These are phyloP conservation scores for Hypoxylon sp. DNA, from an alignment of 2,329 filamentous ascomycete species.

Conservation along the genomic window DNA sequence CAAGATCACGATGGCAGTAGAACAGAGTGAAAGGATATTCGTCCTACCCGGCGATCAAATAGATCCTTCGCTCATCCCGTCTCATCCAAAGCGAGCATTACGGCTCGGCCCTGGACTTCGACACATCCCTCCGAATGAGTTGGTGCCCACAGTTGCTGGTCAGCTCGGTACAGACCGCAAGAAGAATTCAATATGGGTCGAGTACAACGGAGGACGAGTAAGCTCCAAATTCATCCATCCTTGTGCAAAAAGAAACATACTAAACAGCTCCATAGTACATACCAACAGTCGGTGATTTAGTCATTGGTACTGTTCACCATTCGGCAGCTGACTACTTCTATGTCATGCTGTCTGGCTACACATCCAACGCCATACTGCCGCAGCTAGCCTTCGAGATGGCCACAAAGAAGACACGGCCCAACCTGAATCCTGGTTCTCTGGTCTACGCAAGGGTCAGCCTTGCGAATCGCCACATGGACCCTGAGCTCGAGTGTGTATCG, in stretches of 20 bases:
- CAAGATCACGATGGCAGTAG: constrained; percentile 63
- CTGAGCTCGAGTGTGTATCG: constrained; percentile 92
- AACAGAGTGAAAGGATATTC: constrained; percentile 66
- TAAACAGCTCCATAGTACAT: constrained; percentile 74
- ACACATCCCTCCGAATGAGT: constrained; percentile 82
- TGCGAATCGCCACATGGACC: constrained; percentile 85
- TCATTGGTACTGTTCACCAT: constrained; percentile 88
- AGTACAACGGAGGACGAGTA: constrained; percentile 79
- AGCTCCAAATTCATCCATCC: constrained; percentile 47
- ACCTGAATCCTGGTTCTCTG: constrained; percentile 80
- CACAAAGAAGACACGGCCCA: constrained; percentile 90
- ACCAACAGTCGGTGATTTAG: constrained; percentile 84
- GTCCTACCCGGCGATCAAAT: constrained; percentile 88
- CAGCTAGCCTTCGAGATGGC: constrained; percentile 95
- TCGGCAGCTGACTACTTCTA: constrained; percentile 83
- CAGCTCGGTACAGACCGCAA: constrained; percentile 76
- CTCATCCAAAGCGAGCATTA: constrained; percentile 77
- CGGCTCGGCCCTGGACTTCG: constrained; percentile 88
- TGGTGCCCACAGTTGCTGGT: constrained; percentile 78
- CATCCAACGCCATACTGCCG: constrained; percentile 77
- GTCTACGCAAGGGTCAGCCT: constrained; percentile 90
- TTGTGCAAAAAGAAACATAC: constrained; percentile 16
- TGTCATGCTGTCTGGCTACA: constrained; percentile 79
- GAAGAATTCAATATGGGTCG: constrained; percentile 86
- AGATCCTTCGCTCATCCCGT: constrained; percentile 75